A percentile compares a stretch with the other conserved stretches of the same genome.
Conservation (phyloP, 1,139 yeast species). For the Sugiyamaella xylanicola region DNA sequence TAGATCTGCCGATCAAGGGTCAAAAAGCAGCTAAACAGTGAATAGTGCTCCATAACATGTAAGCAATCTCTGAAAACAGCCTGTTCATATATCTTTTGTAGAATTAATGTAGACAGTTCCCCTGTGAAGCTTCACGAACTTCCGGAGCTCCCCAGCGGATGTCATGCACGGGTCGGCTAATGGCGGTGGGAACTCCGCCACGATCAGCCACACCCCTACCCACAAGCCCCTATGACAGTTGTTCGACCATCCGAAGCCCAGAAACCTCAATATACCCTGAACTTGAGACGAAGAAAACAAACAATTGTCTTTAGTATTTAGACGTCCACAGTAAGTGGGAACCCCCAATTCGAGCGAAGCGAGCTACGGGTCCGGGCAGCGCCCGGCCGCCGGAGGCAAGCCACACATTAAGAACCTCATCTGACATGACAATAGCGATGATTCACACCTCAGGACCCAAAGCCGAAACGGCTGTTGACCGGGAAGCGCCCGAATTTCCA, state of each 20-base stretch:
- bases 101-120: too few relatives aligned
- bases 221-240: not conserved
- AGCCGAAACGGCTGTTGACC: slow-evolving; percentile 72
- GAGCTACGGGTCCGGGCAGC: slow-evolving; percentile 11
- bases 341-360: too few relatives aligned
- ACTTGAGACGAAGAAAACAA: not conserved
- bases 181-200: not conserved
- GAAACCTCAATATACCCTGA: not conserved
- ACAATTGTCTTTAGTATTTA: too few relatives aligned
- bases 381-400: slow-evolving; percentile 7
- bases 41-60: too few relatives aligned
- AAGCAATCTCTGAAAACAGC: too few relatives aligned
- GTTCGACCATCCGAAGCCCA: not conserved
- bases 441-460: slow-evolving; percentile 71
- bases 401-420: not conserved
- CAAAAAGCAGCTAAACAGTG: too few relatives aligned
- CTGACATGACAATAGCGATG: slow-evolving; percentile 11
- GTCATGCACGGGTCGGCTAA: not conserved
- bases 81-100: too few relatives aligned
- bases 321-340: too few relatives aligned
- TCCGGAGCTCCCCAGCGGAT: not conserved
- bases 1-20: too few relatives aligned
- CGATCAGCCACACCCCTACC: not conserved
- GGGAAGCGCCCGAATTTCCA: slow-evolving; percentile 73
- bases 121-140: too few relatives aligned